Evolutionary conservation across 305 asterid species (phyloP).

Genomic region (Ajuga reptans): DNA sequence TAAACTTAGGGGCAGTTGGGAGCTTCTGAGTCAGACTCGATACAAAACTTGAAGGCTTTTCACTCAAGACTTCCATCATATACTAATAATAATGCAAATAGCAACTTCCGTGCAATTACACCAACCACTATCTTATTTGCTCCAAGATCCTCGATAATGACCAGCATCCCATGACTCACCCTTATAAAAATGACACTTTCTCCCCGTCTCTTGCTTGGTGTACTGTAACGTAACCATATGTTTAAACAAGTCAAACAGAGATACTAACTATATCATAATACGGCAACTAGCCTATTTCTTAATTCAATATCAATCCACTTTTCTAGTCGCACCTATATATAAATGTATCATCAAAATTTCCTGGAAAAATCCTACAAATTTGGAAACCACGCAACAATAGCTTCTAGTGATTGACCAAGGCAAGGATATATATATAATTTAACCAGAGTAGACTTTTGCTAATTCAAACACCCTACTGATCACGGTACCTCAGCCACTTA

Average conservation of each 20-base stretch:
- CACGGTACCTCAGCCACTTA: not conserved
- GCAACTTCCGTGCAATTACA: not conserved
- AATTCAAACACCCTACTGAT: not conserved
- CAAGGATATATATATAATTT: not conserved
- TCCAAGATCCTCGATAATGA: no score
- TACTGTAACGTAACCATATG: not conserved
- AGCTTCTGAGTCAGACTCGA: no score
- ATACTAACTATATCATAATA: not conserved
- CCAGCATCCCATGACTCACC: no score
- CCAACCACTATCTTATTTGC: no score
- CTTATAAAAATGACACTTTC: no score
- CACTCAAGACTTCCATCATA: not conserved
- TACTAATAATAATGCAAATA: not conserved
- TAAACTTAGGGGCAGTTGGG: not conserved
- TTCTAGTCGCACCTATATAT: not conserved
- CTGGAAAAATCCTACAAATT: not conserved
- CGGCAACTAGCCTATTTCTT: not conserved
- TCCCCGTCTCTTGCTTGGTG: not conserved
- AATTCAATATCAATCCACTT: not conserved
- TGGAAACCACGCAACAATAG: no score
- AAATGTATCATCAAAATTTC: not conserved
- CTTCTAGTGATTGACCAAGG: not conserved
- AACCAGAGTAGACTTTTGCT: slow-evolving; percentile 13
- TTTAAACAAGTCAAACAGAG: not conserved
- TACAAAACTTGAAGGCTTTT: not conserved